phyloP scores from a whole-genome alignment of 2,329 filamentous ascomycete genomes.

The Geosmithia putterillii region DNA sequence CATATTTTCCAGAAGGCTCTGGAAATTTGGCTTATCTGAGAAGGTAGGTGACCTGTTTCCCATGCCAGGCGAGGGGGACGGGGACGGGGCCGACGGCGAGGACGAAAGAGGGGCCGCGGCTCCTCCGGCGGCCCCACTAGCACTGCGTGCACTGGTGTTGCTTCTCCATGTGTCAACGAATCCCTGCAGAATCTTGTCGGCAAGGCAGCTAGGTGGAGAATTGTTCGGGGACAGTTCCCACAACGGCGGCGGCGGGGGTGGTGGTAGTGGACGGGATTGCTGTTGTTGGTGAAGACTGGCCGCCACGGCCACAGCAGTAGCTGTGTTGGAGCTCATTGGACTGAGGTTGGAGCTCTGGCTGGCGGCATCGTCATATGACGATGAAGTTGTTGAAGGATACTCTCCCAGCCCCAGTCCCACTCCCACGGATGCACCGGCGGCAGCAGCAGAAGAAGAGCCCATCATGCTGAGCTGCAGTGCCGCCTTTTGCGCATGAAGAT shows the following conservation, averaged over 20 bases:
- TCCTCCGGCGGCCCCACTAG: conserved; percentile 4
- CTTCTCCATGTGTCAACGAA: conserved; percentile 8
- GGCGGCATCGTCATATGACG: too few relatives aligned
- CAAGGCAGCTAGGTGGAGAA: conserved; percentile 10
- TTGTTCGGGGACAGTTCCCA: conserved; percentile 13
- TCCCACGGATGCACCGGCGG: conserved; percentile 12
- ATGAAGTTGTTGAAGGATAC: too few relatives aligned
- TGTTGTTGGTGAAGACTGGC: too few relatives aligned
- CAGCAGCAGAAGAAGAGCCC: conserved; percentile 1
- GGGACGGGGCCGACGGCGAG: background rate
- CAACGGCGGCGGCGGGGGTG: conserved; percentile 2
- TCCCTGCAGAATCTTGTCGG: conserved; percentile 15
- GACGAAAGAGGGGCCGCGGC: background rate
- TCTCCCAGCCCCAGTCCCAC: too few relatives aligned
- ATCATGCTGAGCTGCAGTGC: conserved; percentile 15
- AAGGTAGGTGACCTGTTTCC: too few relatives aligned
- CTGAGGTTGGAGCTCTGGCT: too few relatives aligned
- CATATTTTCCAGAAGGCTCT: conserved; percentile 11
- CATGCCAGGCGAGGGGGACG: background rate
- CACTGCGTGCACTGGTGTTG: too few relatives aligned
- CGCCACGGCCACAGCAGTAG: too few relatives aligned
- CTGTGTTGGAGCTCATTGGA: too few relatives aligned
- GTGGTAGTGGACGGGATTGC: background rate
- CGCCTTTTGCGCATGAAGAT: conserved; percentile 15
- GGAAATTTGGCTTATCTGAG: conserved; percentile 9